Evolutionary conservation across 495 filamentous ascomycete species (phyloP), one percentile per base, ranked within the genome.

Genomic region (Aspergillus cavernicola): DNA sequence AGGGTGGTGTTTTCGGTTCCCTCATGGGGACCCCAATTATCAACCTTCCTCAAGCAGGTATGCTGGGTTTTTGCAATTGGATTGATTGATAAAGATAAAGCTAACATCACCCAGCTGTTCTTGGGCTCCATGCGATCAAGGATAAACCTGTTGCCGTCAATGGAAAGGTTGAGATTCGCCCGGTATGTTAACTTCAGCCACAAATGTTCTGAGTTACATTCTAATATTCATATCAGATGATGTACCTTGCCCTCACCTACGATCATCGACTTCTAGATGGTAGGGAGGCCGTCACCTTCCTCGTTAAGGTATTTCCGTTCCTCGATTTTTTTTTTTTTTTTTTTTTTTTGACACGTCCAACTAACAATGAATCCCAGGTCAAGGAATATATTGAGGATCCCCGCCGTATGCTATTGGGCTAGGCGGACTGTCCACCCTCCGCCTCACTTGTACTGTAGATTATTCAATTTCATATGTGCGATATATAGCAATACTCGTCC

Each of bases 1-100:
- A 83, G 80, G 84, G 84, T 55, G 84, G 84, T 59, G 84, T 87
- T 42, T 87, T 87, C 61, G 85, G 86, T 26, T 89, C 86, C 22
- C 69, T 97, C 55, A 96, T 96, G 90, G 92, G 92, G 23, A 98
- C 93, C 1, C 93, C 93, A n/a, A 98, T 98, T 66, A 97, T 98
- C 76, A 98, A 98, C 71, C 76, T 96, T 20, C 93, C 93, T 18
- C 93, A 98, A 69, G 92, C 89, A 32, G 80, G 80, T 81, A 60
- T 42, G 72, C 57, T n/a, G 8, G 11, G 18, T 42, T 36, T n/a
- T 6, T 19, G 49, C 13, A 7, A 18, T 31, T 31, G 47, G 9
- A 4, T 4, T 28, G 24, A 28, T 28, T 28, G 23, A 19, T 22
- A 35, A 19, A 18, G 20, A 44, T 24, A 23, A 41, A 29, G 39